These are phyloP conservation scores for Amanita exitialis DNA, from an alignment of 768 basidiomycete genomes.

Conservation along the genomic window DNA sequence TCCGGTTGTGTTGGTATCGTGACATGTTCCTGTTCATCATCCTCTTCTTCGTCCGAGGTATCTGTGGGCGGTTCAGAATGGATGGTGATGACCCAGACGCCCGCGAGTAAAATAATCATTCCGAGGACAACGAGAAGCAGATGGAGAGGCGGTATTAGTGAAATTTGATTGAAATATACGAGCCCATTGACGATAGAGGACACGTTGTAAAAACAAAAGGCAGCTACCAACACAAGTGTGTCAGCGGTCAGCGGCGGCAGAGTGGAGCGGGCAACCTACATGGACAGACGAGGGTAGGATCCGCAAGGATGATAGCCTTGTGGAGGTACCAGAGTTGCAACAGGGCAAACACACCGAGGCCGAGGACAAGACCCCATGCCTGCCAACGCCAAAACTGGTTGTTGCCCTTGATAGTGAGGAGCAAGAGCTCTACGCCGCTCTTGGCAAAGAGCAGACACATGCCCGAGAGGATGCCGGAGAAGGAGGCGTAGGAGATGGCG, in stretches of 20 bases:
- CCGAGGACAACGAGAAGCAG: slow-evolving; percentile 71
- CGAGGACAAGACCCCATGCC: slow-evolving; percentile 70
- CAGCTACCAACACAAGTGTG: slow-evolving; percentile 34
- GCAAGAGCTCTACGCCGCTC: slow-evolving; percentile 80
- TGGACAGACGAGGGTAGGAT: slow-evolving; percentile 82
- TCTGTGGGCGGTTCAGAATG: slow-evolving; percentile 41
- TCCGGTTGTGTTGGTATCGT: slow-evolving; percentile 16
- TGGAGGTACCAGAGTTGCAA: slow-evolving; percentile 82
- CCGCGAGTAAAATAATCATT: slow-evolving; percentile 67
- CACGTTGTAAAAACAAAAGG: slow-evolving; percentile 93
- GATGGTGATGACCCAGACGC: slow-evolving; percentile 86
- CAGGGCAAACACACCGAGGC: slow-evolving; percentile 64
- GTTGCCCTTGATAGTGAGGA: slow-evolving; percentile 63
- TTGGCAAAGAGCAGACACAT: slow-evolving; percentile 93
- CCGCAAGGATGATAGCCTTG: slow-evolving; percentile 68
- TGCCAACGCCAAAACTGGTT: slow-evolving; percentile 84
- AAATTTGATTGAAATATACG: slow-evolving; percentile 83
- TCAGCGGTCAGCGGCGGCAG: background rate
- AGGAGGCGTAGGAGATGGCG: slow-evolving; percentile 79
- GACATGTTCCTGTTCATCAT: background rate
- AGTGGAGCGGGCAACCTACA: slow-evolving; percentile 33
- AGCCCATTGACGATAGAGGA: slow-evolving; percentile 87
- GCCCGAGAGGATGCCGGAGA: slow-evolving; percentile 82
- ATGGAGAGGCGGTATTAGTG: slow-evolving; percentile 56
- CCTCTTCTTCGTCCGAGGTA: slow-evolving; percentile 8